Conservation (phyloP, 371 early-diverging fungal species). For the Choanephora cucurbitarum region DNA sequence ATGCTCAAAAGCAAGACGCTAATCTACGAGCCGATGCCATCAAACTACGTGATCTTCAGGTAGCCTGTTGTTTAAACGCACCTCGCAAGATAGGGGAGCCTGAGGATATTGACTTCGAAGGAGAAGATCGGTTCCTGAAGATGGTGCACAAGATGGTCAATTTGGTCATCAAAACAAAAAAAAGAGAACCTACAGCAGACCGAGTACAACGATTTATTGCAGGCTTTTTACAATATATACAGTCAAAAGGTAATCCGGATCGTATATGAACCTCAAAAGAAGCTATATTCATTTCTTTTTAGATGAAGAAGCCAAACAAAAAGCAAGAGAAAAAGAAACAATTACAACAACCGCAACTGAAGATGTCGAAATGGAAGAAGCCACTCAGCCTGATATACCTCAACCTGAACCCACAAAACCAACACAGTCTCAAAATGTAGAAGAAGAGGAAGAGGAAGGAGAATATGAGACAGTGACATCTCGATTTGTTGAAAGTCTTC, state of each 20-base stretch:
- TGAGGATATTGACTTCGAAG: constrained; percentile 46
- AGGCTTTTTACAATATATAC: constrained; percentile 71
- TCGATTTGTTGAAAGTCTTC: constrained; percentile 70
- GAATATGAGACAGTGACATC: constrained; percentile 63
- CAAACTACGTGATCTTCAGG: constrained; percentile 76
- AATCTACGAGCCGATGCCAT: constrained; percentile 73
- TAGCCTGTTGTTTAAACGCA: constrained; percentile 54
- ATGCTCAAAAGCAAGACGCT: constrained; percentile 70
- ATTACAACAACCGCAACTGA: too few species aligned
- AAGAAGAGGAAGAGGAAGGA: constrained; percentile 32
- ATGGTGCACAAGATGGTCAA: constrained; percentile 75
- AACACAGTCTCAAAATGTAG: too few species aligned
- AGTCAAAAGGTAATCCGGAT: constrained; percentile 66
- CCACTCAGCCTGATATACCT: constrained; percentile 16
- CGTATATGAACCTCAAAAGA: too few species aligned
- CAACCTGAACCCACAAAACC: too few species aligned
- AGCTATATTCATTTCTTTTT: too few species aligned
- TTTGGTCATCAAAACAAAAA: constrained; percentile 71
- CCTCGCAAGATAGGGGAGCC: constrained; percentile 42
- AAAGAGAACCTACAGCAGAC: constrained; percentile 73
- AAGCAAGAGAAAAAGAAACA: constrained; percentile 10
- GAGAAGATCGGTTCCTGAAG: constrained; percentile 67
- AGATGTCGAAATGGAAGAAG: constrained; percentile 18
- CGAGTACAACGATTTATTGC: constrained; percentile 75
- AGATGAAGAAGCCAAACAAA: constrained; percentile 8